Evolutionary conservation across 2,329 filamentous ascomycete genomes (phyloP).

Genomic region (Diaporthe ampelina): DNA sequence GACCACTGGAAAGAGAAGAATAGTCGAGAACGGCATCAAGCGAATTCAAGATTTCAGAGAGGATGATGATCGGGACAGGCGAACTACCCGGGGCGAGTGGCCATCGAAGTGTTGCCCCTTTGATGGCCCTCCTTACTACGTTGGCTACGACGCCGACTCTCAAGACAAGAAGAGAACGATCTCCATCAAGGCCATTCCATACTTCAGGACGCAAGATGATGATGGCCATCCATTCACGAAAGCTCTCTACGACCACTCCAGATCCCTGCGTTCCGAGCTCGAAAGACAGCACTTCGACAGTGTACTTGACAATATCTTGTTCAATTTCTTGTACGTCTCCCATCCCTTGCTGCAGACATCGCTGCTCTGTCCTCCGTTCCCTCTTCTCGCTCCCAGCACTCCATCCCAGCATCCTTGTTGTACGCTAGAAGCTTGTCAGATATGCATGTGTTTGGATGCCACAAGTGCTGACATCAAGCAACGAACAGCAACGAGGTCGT

Average conservation of each 20-base stretch:
- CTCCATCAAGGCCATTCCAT: slow-evolving; percentile 22
- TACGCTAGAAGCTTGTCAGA: too few species aligned
- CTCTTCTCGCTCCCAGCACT: too few species aligned
- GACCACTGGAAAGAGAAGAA: not conserved
- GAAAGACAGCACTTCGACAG: not conserved
- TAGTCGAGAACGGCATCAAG: not conserved
- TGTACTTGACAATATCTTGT: not conserved
- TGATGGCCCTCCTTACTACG: slow-evolving; percentile 13
- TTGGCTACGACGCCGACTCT: slow-evolving; percentile 17
- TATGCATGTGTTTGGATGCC: too few species aligned
- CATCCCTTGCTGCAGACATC: not conserved
- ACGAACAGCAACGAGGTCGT: not conserved
- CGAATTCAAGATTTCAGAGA: slow-evolving; percentile 16
- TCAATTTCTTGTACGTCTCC: slow-evolving; percentile 4
- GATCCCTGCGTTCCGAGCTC: not conserved
- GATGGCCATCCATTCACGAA: slow-evolving; percentile 5
- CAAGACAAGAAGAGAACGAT: not conserved
- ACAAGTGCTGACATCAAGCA: not conserved
- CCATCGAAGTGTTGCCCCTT: slow-evolving; percentile 20
- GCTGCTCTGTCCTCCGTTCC: not conserved
- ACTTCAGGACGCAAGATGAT: slow-evolving; percentile 6
- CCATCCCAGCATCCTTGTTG: too few species aligned
- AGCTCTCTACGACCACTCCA: slow-evolving; percentile 17
- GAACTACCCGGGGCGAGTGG: slow-evolving; percentile 13
- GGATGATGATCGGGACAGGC: not conserved